phyloP scores from a whole-genome alignment of 345 rosid species.

The Pugionium cornutum region DNA sequence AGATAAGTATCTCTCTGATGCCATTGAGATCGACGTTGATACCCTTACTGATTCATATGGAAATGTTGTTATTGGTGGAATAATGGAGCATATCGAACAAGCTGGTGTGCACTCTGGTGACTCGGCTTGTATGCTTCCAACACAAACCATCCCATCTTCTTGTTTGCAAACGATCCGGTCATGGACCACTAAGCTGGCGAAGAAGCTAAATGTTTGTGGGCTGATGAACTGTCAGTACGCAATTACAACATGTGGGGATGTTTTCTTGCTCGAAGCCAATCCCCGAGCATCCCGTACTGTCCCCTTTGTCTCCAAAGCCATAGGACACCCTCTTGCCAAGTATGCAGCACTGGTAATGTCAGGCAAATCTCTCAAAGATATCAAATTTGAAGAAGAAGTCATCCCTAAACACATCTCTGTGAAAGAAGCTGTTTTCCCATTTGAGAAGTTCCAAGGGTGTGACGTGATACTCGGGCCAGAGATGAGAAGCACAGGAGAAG shows the following conservation, averaged over 20 bases:
- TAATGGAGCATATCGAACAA: constrained; percentile 99
- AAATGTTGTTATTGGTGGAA: constrained; percentile 89
- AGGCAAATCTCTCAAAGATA: constrained; percentile 70
- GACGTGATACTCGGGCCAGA: constrained; percentile 94
- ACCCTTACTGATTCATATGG: constrained; percentile 83
- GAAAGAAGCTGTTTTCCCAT: constrained; percentile 96
- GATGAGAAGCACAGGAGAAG: constrained; percentile 97
- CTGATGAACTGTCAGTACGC: constrained; percentile 98
- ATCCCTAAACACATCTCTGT: constrained; percentile 81
- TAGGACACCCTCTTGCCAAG: constrained; percentile 91
- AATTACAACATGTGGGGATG: constrained; percentile 74
- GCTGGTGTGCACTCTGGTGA: constrained; percentile 99
- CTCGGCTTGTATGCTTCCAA: constrained; percentile 91
- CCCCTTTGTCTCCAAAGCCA: constrained; percentile 97
- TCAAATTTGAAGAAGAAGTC: constrained; percentile 73
- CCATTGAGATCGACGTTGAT: constrained; percentile 85
- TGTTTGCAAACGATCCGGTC: constrained; percentile 72
- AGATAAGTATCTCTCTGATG: constrained; percentile 87
- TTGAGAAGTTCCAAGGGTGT: constrained; percentile 91
- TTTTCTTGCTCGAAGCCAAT: constrained; percentile 94
- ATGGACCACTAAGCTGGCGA: constrained; percentile 82
- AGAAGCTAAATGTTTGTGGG: constrained; percentile 81
- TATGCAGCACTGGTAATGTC: constrained; percentile 96
- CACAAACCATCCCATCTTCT: constrained; percentile 71
- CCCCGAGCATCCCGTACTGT: constrained; percentile 98